Base-by-base conservation (phyloP, 2,329 filamentous ascomycete genomes). In the Allantophomopsis cytisporea region DNA sequence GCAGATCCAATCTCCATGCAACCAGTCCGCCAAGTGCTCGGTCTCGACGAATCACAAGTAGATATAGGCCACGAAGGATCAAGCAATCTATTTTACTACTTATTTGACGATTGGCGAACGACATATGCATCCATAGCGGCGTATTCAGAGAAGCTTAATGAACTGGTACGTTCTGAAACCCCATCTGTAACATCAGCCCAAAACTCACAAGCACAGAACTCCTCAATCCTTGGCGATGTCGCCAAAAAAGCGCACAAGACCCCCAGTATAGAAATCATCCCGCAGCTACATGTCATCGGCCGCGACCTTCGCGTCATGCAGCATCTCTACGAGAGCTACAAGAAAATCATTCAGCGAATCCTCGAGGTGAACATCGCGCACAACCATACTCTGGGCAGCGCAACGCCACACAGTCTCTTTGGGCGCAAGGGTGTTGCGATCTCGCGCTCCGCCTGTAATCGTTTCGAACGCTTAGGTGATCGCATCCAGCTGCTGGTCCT, bases 81-180 rank as follows among this genome's bases (percentile, higher is more conserved):
- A 0, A 75, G 73, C 15, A 61, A 76, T 15, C 58, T 80, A 2
- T 79, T 80, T 56, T 80, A 78, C 53, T 80, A 79, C 48, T 58
- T 80, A 0, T 80, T 80, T 48, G 76, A 81, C 49, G 76, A 80
- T 50, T 80, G 76, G 62, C 65, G 66, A 30, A 71, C 73, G 3
- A 73, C 71, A 1, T 73, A 71, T 38, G 66, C 66, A 18, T 64
- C 75, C 5, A 60, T 80, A 11, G 68, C 64, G 8, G 51, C 45
- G 2, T 63, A 63, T 48, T 66, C 49, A 50, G 55, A 43, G 52
- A 71, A 51, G 41, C 54, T 80, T 6, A 60, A 68, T 35, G 54
- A 61, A 13, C 57, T 76, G 43, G 70, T 73, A 53, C 18, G 18
- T 7, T 20, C 18, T 20, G 7, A 46, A 61, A 50, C 21, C 7